Conservation (phyloP, 768 basidiomycete species). For the Amanita inopinata region DNA sequence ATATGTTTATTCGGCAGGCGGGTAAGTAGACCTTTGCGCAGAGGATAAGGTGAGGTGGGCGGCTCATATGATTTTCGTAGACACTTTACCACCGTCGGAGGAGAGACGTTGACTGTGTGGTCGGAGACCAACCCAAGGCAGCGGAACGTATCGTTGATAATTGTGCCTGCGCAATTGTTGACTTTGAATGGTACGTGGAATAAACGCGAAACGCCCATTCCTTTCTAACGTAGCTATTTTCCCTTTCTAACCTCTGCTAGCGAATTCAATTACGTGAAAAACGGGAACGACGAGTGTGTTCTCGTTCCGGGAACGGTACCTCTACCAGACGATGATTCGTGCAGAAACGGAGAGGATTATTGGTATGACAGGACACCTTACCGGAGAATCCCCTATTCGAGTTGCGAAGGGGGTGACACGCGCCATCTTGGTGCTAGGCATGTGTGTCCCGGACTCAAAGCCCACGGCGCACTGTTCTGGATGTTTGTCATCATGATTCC, state of each 20-base stretch:
- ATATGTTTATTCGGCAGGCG: conserved; percentile 87
- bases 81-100: conserved; percentile 86
- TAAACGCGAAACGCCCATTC: not conserved
- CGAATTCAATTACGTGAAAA: conserved; percentile 84
- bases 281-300: conserved; percentile 65
- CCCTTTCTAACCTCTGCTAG: conserved; percentile 42
- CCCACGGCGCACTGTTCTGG: conserved; percentile 81
- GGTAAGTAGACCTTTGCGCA: conserved; percentile 31
- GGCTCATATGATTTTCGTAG: conserved; percentile 26
- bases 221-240: conserved; percentile 3
- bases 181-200: conserved; percentile 88
- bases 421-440: conserved; percentile 70
- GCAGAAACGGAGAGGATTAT: conserved; percentile 52
- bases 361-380: conserved; percentile 96
- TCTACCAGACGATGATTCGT: conserved; percentile 51
- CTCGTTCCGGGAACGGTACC: conserved; percentile 62
- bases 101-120: conserved; percentile 71
- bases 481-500: conserved; percentile 65
- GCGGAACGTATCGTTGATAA: conserved; percentile 46
- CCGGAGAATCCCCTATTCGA: conserved; percentile 83
- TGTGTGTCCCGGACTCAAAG: conserved; percentile 71
- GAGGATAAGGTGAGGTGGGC: conserved; percentile 3
- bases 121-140: conserved; percentile 59
- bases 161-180: conserved; percentile 61
- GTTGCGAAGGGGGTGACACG: conserved; percentile 73